Base-by-base conservation (phyloP, 768 basidiomycete genomes). In the Russula virescens region DNA sequence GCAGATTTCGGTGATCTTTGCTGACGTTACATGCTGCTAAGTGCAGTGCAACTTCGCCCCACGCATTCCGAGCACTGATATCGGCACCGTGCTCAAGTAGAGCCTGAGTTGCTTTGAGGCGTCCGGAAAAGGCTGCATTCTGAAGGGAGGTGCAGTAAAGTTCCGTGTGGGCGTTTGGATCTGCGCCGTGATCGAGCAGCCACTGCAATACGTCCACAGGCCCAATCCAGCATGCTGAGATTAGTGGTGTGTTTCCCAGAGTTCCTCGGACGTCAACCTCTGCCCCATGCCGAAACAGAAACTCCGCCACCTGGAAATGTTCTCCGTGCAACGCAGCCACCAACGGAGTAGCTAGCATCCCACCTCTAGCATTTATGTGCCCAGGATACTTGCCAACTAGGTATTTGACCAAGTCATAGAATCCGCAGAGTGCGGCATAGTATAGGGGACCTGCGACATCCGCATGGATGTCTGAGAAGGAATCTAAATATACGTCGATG, bases 351-450 rank as follows among this genome's bases (percentile, higher is more conserved):
- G 5, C n/a, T 28, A 23, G 5, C 10, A 2, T 2, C 6, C 50
- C 50, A 5, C 42, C 42, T 1, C 21, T 34, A 0, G 21, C 11
- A 9, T 60, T 53, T 34, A 53, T 8, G 16, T 26, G 21, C 28
- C 5, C 28, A 6, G 43, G 23, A 23, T 52, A 2, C 31, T 38
- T 46, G 13, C 6, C 5, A 25, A 26, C 21, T 19, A 60, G 18
- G 28, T 46, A 23, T 45, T 23, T 13, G 8, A 7, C 23, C 9
- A 53, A 5, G 34, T 14, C 34, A 40, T 28, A 26, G 43, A 60
- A 54, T n/a, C 59, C 59, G 13, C 51, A 53, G 2, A 60, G 23
- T 10, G 51, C 51, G 6, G 59, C 31, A 16, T 47, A 60, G 45
- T 53, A 60, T n/a, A 60, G n/a, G 3, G 45, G 55, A n/a, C 3